Base-by-base conservation (phyloP, 176 grass and related monocot genomes). In the Aegilops longissima region DNA sequence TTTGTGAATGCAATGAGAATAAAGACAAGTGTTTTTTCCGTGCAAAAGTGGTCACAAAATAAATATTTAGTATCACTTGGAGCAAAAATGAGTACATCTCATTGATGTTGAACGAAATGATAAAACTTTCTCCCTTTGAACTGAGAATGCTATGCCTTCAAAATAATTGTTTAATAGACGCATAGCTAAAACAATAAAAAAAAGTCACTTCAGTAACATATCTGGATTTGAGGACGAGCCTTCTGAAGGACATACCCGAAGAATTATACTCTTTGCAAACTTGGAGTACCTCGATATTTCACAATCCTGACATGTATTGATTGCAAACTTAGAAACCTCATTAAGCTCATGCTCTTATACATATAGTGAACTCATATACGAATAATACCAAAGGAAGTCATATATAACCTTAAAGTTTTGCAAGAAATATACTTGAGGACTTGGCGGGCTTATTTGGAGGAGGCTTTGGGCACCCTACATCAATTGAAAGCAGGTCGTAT, bases 271-370 rank as follows among this genome's bases (percentile, higher is more conserved):
- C 8, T 5, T 61, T 90, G 20, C 0, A 10, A 80, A 80, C 24
- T 52, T 90, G 34, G 47, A 56, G 4, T 66, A 84, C 18, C 40
- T 89, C 3, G 24, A 85, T 44, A 16, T 90, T 2, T 65, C 42
- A 44, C 3, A 86, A 73, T 72, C 2, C 2, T 14, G 2, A 30
- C 33, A 35, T 85, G 25, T 9, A 21, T 13, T 39, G 20, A 81
- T 20, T 85, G 16, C 82, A 27, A 27, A 27, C 25, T 89, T 1
- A 61, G 29, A 67, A 13, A 34, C 16, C 82, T 85, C n/a, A 52
- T 30, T 47, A 74, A 89, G 69, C 52, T 89, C 67, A 89, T 64
- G 24, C 79, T 77, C 76, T 31, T 88, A 33, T 29, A 83, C 30
- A n/a, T 24, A 34, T 34, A 34, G 3, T 34, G 33, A 34, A 34